phyloP scores from a whole-genome alignment of 1,284 basidiomycete species.

The Ganoderma lucidum region DNA sequence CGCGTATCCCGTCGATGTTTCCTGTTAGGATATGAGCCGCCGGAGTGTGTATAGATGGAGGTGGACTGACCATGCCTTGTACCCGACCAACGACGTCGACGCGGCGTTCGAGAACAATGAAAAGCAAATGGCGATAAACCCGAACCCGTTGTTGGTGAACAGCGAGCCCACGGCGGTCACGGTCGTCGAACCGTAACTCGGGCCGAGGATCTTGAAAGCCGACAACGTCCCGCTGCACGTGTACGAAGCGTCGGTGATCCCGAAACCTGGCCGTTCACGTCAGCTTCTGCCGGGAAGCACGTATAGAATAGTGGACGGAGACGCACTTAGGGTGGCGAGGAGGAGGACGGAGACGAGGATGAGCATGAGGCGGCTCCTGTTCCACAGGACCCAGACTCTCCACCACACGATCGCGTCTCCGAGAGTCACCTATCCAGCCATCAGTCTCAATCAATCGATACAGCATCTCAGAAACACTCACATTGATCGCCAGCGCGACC shows the following conservation, averaged over 20 bases:
- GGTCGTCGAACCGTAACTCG: background rate
- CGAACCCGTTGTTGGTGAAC: slow-evolving; percentile 7
- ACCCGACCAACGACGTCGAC: background rate
- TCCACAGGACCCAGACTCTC: slow-evolving; percentile 2
- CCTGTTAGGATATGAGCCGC: background rate
- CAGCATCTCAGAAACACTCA: background rate
- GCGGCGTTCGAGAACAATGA: background rate
- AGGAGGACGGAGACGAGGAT: background rate
- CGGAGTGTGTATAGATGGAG: background rate
- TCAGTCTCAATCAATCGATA: background rate
- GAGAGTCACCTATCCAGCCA: background rate
- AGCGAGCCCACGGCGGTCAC: slow-evolving; percentile 4
- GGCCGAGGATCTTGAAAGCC: background rate
- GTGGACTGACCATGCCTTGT: background rate
- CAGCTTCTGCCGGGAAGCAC: background rate
- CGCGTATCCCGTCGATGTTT: background rate
- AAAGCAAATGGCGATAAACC: background rate
- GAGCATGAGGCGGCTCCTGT: background rate
- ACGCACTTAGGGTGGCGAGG: background rate
- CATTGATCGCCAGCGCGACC: background rate
- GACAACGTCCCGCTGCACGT: background rate
- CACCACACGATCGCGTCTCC: slow-evolving; percentile 6
- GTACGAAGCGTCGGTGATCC: background rate
- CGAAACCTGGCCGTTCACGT: background rate
- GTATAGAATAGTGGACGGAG: background rate